Conservation (phyloP, 208 protist species). For the Leptomonas seymouri region DNA sequence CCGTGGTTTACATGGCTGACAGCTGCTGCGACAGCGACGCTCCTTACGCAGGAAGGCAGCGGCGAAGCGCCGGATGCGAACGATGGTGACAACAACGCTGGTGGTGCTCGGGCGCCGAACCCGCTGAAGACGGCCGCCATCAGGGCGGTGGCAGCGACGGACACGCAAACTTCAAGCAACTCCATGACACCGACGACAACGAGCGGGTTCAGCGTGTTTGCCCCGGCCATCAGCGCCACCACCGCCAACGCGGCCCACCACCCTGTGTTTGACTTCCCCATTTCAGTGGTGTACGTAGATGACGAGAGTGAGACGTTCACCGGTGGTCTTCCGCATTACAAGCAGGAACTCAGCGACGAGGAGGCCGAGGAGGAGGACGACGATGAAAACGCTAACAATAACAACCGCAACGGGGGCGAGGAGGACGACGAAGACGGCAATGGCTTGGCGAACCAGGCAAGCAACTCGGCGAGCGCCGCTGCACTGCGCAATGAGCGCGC, state of each 20-base stretch:
- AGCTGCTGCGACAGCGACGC: conserved; percentile 29
- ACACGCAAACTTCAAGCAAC: background rate
- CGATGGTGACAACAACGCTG: background rate
- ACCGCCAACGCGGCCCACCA: conserved; percentile 36
- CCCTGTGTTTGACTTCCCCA: conserved; percentile 49
- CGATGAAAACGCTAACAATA: conserved; percentile 4
- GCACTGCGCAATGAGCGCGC: conserved; percentile 28
- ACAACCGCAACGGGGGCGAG: conserved; percentile 2
- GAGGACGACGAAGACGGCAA: conserved; percentile 36
- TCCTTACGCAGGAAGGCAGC: conserved; percentile 23
- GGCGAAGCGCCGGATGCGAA: background rate
- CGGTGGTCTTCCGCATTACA: conserved; percentile 22
- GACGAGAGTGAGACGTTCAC: background rate
- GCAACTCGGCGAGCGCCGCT: conserved; percentile 20
- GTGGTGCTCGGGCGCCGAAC: background rate
- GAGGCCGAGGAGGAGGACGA: conserved; percentile 18
- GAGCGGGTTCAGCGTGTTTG: conserved; percentile 53
- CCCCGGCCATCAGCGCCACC: conserved; percentile 47
- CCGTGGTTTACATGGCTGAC: conserved; percentile 75
- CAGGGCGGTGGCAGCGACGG: conserved; percentile 15
- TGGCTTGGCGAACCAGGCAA: conserved; percentile 16
- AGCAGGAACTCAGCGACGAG: conserved; percentile 19
- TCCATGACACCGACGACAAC: conserved; percentile 29
- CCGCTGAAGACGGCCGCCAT: conserved; percentile 24
- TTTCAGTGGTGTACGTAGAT: conserved; percentile 21